Evolutionary conservation across 139 green algal genomes (phyloP), one percentile per base, ranked within the genome.

Genomic region (Tetradesmus obliquus): DNA sequence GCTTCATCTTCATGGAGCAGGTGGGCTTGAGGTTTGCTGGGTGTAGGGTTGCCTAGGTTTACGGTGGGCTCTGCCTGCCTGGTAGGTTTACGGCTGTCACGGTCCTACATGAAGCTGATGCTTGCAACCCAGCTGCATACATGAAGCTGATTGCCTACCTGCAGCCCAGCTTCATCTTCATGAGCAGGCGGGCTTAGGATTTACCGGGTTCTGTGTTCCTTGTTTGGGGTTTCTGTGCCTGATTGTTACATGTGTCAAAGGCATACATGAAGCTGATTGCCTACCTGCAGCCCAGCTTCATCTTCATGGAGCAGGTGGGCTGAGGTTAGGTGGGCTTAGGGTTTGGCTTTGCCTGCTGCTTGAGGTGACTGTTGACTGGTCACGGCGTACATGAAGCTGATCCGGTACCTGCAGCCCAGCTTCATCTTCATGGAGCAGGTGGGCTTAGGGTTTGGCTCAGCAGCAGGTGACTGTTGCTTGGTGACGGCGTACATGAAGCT

Each of bases 381-480:
- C 89, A 82, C 76, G 0, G 90, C 91, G 1, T 98, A 97, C 88
- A 94, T 95, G 12, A 55, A 91, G 2, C 93, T 96, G 5, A 91
- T 96, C 0, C 76, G 94, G 6, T 95, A 88, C 71, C 96, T 97
- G 74, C 72, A 95, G 58, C 96, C 96, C 5, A 83, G 58, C 0
- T 97, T 93, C 84, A 93, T 96, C 22, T 93, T 98, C 53, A 97
- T 96, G 94, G 96, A 98, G 94, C 97, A 98, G 76, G 95, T 97
- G 55, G 54, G 92, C 60, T n/a, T n/a, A n/a, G n/a, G n/a, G n/a
- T n/a, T 13, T 81, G 72, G n/a, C n/a, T n/a, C 51, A 19, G 79
- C 15, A 3, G 55, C 71, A 90, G 85, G 71, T 83, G 15, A 80
- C 69, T 80, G 20, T 22, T 81, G 94, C 1, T 95, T 97, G 76